Conservation (phyloP, 345 rosid species). For the Rhodamnia argentea region DNA sequence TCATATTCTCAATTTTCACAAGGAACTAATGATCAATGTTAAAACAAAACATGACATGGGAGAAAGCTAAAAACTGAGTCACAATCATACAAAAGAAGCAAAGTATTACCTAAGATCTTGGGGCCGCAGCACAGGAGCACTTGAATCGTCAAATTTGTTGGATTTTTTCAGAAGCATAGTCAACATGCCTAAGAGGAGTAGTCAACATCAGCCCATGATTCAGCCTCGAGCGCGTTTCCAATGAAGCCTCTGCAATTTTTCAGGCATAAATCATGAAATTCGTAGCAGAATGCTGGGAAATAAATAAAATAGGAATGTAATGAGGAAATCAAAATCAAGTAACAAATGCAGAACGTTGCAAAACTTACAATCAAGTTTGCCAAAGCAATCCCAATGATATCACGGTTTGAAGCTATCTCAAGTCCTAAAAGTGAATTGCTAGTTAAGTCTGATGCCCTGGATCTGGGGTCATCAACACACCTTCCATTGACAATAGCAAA, state of each 20-base stretch:
- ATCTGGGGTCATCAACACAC: conserved; percentile 81
- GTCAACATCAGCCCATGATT: conserved; percentile 76
- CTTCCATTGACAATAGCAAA: conserved; percentile 75
- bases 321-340: not conserved
- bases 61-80: not conserved
- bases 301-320: not conserved
- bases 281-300: not conserved
- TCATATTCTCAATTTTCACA: not conserved
- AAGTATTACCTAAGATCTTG: conserved; percentile 61
- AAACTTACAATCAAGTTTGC: conserved; percentile 86
- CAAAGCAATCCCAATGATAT: conserved; percentile 84
- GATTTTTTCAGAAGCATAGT: conserved; percentile 21
- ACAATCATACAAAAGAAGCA: not conserved
- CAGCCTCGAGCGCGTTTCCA: conserved; percentile 88
- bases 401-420: conserved; percentile 74
- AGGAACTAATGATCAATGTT: not conserved
- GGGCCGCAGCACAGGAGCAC: conserved; percentile 53
- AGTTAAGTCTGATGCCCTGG: conserved; percentile 88
- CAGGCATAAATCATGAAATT: not conserved
- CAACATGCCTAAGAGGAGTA: conserved; percentile 69
- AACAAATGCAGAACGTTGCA: not conserved
- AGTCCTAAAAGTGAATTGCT: conserved; percentile 67
- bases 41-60: not conserved
- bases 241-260: conserved; percentile 65
- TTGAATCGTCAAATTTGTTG: conserved; percentile 25